phyloP scores from a whole-genome alignment of 257 asterid species.

The Euphrasia confusa region DNA sequence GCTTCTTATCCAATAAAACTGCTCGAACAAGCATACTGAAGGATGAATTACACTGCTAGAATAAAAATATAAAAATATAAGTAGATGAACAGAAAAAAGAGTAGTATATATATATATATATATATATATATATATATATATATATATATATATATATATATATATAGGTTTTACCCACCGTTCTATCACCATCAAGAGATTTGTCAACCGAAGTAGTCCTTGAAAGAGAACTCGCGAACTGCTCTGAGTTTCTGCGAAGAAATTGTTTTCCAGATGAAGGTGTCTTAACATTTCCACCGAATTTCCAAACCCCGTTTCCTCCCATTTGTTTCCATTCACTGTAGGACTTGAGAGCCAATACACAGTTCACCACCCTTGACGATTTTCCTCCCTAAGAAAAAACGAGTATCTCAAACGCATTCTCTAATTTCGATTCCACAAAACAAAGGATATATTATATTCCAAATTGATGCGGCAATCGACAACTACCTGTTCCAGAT shows the following conservation, averaged over 20 bases:
- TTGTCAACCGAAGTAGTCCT: slow-evolving; percentile 53
- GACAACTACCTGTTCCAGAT: slow-evolving; percentile 84
- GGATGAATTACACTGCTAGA: slow-evolving; percentile 66
- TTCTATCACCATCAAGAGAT: slow-evolving; percentile 43
- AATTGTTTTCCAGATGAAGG: slow-evolving; percentile 57
- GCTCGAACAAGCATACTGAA: slow-evolving; percentile 80
- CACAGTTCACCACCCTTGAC: slow-evolving; percentile 76
- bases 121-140: background rate
- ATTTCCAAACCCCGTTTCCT: slow-evolving; percentile 73
- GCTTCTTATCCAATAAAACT: slow-evolving; percentile 74
- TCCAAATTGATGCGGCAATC: too few relatives aligned
- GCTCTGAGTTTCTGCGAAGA: slow-evolving; percentile 71
- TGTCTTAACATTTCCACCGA: slow-evolving; percentile 71
- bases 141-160: background rate
- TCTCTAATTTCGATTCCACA: background rate
- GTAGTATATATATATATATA: background rate
- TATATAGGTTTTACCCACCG: slow-evolving; percentile 35
- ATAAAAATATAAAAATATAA: background rate
- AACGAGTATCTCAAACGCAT: background rate
- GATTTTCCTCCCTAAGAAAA: slow-evolving; percentile 74
- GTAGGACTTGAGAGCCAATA: slow-evolving; percentile 75
- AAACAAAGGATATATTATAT: too few relatives aligned
- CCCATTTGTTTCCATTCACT: slow-evolving; percentile 72
- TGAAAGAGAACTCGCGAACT: slow-evolving; percentile 53
- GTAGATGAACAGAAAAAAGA: background rate